Evolutionary conservation across 768 basidiomycete genomes (phyloP).

Genomic region (Auricularia sp.): DNA sequence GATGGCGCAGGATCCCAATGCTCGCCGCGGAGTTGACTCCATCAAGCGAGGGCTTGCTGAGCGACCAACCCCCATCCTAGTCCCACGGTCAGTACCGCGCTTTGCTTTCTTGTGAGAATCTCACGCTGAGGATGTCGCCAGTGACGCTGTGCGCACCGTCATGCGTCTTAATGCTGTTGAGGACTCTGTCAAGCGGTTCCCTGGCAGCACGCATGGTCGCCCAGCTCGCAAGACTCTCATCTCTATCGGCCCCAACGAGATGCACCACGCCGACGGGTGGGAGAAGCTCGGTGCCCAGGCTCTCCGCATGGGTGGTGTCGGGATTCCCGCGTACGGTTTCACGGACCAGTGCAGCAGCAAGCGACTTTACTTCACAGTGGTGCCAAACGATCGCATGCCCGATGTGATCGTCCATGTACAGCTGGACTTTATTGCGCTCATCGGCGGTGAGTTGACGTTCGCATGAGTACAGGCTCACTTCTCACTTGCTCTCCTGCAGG

Average conservation of each 20-base stretch:
- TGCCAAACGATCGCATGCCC: slow-evolving; percentile 19
- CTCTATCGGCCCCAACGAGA: background rate
- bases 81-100: background rate
- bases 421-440: slow-evolving; percentile 23
- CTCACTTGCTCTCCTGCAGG: slow-evolving; percentile 9
- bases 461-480: background rate
- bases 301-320: slow-evolving; percentile 22
- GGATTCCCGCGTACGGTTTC: slow-evolving; percentile 21
- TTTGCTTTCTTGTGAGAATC: background rate
- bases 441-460: slow-evolving; percentile 14
- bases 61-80: background rate
- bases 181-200: background rate
- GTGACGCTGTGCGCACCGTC: background rate
- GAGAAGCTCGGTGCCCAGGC: slow-evolving; percentile 21
- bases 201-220: background rate
- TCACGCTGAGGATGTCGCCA: background rate
- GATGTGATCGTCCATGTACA: slow-evolving; percentile 23
- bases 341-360: slow-evolving; percentile 21
- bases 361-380: slow-evolving; percentile 13
- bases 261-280: slow-evolving; percentile 17
- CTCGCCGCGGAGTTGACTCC: too few relatives aligned
- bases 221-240: background rate
- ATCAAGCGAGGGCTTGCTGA: too few relatives aligned
- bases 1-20: too few relatives aligned
- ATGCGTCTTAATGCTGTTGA: background rate